These are phyloP conservation scores for Trichopus zeylanicus DNA, from an alignment of 116 monocot genomes.

Conservation along the genomic window DNA sequence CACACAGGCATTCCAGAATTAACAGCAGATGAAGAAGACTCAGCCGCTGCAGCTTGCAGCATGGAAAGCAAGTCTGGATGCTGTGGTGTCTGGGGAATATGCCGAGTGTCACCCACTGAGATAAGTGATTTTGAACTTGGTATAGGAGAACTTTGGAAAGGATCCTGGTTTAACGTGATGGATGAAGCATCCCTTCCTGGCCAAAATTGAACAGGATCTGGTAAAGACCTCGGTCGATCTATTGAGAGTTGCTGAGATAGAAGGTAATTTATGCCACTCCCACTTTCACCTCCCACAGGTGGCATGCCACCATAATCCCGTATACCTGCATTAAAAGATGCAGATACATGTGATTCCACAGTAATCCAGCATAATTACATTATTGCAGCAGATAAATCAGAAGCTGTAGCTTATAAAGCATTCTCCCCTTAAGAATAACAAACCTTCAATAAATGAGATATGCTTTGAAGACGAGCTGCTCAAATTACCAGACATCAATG, in stretches of 20 bases:
- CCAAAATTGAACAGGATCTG: conserved; percentile 39
- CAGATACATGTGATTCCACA: neutral
- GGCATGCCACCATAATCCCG: conserved; percentile 32
- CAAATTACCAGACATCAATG: conserved; percentile 55
- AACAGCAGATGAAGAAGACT: conserved; percentile 23
- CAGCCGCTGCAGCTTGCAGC: conserved; percentile 50
- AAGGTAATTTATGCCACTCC: conserved; percentile 35
- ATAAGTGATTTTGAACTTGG: conserved; percentile 31
- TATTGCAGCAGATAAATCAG: neutral
- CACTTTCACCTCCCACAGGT: conserved; percentile 23
- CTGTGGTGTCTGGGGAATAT: conserved; percentile 30
- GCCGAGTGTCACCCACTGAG: conserved; percentile 21
- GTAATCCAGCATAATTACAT: neutral
- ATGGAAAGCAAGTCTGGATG: conserved; percentile 49
- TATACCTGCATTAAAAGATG: conserved; percentile 41
- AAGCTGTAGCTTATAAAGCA: neutral
- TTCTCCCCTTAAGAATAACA: conserved; percentile 1
- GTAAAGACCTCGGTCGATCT: conserved; percentile 43
- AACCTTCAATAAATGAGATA: conserved; percentile 44
- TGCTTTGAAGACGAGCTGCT: conserved; percentile 11
- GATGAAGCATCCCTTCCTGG: conserved; percentile 28
- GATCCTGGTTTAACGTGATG: conserved; percentile 22
- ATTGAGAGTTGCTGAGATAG: conserved; percentile 53
- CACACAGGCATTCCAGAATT: conserved; percentile 35
- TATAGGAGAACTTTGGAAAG: conserved; percentile 17